Evolutionary conservation across 352 stramenopile genomes (phyloP), one percentile per base, ranked within the genome.

Genomic region (Globisporangium paroecandrum): DNA sequence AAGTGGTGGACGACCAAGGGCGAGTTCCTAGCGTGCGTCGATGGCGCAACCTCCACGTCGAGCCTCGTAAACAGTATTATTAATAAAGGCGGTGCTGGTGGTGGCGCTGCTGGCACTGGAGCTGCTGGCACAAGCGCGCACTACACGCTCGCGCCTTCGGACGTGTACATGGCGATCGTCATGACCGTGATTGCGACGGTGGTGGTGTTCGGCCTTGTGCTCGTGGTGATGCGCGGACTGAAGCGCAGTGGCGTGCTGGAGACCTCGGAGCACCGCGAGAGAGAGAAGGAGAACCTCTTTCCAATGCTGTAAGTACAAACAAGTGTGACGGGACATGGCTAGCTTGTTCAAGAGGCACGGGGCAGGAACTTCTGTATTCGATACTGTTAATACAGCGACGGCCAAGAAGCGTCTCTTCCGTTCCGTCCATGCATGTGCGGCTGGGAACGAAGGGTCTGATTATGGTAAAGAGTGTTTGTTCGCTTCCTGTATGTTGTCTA

Each of bases 1-100:
- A 87, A 89, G 58, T 95, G 87, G 87, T 94, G 87, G 83, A 85
- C 79, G n/a, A 93, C 85, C 0, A 81, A 83, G 58, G 72, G 69
- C 12, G 78, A 94, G 71, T 92, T 76, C 72, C 71, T 89, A 32
- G 81, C 82, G 5, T 96, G 88, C 64, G 70, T 93, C 13, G 77
- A 78, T 55, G 72, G 68, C 22, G 68, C 63, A 3, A 69, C 51
- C 18, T 68, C 66, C 4, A 56, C 64, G 61, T 69, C 69, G 56
- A 69, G 20, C 9, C 57, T 73, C 34, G 69, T 77, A 53, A 71
- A 27, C 22, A 24, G 58, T 25, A 55, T 58, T 61, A 29, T 49
- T 41, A 64, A 53, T 32, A 58, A 60, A 43, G 24, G 24, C 32
- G 15, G 29, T 22, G 20, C 18, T 27, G 36, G 47, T n/a, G 36